Evolutionary conservation across 2,329 filamentous ascomycete species (phyloP), one percentile per base, ranked within the genome.

Genomic region (Cladosporium colombiae): DNA sequence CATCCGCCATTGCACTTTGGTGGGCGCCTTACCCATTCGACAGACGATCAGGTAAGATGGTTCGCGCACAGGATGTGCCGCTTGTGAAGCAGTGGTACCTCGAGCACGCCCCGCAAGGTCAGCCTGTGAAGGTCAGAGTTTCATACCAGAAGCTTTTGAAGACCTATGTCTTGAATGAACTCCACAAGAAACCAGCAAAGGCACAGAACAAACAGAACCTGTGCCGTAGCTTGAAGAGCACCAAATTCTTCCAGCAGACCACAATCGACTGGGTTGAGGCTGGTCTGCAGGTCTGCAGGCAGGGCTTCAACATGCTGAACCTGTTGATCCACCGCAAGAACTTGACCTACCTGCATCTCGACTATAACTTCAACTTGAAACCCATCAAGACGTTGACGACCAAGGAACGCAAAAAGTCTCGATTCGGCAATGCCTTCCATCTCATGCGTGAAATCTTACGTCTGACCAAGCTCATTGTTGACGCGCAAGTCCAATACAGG

Each of bases 191-290:
- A 80, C 92, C 91, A 70, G 92, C 94, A 7, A 98, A 99, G 83
- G 92, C 95, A 4, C 89, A 97, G 71, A 97, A 93, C 81, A 96
- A 94, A 77, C 95, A 99, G 75, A 92, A 96, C 74, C 81, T 99
- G 66, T 86, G 98, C 77, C 88, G 88, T 73, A 96, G 92, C 10
- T 80, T 99, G 70, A 98, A 97, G 80, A 89, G 92, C 71, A 99
- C 95, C 57, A 99, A 99, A 76, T 99, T 99, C 82, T 99, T 99
- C 85, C 96, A 99, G 79, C 95, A 98, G 79, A 99, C 95, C 3
- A 97, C 92, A 10, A 98, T 99, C 69, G 95, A 99, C 78, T 99
- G 95, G 95, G 95, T 99, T 50, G 95, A 99, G 81, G 95, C 96
- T 72, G 95, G 96, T 81, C 85, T 99, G 75, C 96, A 99, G 81